Evolutionary conservation across 2,329 filamentous ascomycete genomes (phyloP), one percentile per base, ranked within the genome.

Genomic region (Blastomyces emzantsi): DNA sequence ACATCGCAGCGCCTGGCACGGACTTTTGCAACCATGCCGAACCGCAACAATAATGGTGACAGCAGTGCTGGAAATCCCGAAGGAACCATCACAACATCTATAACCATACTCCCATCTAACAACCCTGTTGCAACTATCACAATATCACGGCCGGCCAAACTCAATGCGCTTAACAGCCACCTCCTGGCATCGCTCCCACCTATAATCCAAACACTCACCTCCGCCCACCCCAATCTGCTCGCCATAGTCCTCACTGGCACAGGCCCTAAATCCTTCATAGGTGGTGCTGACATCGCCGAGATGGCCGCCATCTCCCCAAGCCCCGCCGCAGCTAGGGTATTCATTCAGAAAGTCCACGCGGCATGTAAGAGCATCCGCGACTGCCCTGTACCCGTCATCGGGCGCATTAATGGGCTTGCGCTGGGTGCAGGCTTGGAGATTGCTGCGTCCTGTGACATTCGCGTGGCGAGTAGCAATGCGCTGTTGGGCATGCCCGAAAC

Each of bases 211-310:
- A 45, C 61, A 15, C 43, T 71, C 13, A 62, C 63, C 13, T 7
- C 64, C n/a, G 41, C 47, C 13, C 62, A 67, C 43, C 19, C 55
- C 17, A 64, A 70, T 47, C 66, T 71, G 8, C 63, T 70, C 11
- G 66, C 64, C 28, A 57, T 71, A 11, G 54, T 71, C 71, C 81
- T 85, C 52, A 82, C 82, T 65, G 86, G 89, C 72, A 87, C 87
- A 73, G 93, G 89, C 64, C 92, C 89, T 80, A 94, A 90, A 78
- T 90, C 92, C 71, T 95, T 94, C 81, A 92, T 90, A 77, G 89
- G 88, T 71, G 93, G 90, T 64, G 91, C 91, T 70, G 92, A 94
- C 74, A 89, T 91, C 64, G 90, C 95, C 73, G 92, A 96, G 52
- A 73, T 73, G 70, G 64, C 66, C 9, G n/a, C n/a, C 1, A 45